phyloP scores from a whole-genome alignment of 257 asterid genomes.

The Thymus quinquecostatus region DNA sequence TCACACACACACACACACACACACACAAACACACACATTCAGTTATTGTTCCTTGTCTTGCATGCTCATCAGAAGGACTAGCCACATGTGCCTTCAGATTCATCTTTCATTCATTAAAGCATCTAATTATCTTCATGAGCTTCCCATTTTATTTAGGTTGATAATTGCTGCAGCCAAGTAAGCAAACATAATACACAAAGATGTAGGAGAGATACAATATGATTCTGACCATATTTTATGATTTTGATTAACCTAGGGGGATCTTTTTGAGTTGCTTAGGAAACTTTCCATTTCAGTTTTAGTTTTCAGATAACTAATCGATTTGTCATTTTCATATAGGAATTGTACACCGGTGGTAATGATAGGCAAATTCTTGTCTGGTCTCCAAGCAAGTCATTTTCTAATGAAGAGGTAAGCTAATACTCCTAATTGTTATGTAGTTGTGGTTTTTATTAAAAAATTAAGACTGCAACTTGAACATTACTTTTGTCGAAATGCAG shows the following conservation, averaged over 20 bases:
- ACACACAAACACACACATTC: not conserved
- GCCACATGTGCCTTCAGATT: not conserved
- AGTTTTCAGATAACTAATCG: conserved; percentile 3
- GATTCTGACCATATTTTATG: not conserved
- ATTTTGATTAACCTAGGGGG: not conserved
- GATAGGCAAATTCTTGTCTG: conserved; percentile 91
- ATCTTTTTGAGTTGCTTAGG: not conserved
- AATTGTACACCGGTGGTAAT: conserved; percentile 76
- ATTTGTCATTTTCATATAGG: conserved; percentile 45
- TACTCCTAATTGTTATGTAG: not conserved
- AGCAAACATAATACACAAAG: not conserved
- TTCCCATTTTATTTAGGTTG: not conserved
- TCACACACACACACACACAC: too few species aligned
- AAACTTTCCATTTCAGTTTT: not conserved
- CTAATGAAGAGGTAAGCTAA: conserved; percentile 60
- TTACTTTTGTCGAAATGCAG: conserved; percentile 43
- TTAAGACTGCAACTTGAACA: conserved; percentile 11
- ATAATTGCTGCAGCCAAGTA: not conserved
- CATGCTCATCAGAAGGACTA: not conserved
- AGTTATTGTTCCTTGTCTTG: not conserved
- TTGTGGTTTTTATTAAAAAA: not conserved
- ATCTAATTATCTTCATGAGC: not conserved
- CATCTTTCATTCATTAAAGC: not conserved
- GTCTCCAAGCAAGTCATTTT: conserved; percentile 64
- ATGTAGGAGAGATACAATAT: not conserved